Conservation (phyloP, 2,329 filamentous ascomycete genomes). For the Monilinia vaccinii-corymbosi region DNA sequence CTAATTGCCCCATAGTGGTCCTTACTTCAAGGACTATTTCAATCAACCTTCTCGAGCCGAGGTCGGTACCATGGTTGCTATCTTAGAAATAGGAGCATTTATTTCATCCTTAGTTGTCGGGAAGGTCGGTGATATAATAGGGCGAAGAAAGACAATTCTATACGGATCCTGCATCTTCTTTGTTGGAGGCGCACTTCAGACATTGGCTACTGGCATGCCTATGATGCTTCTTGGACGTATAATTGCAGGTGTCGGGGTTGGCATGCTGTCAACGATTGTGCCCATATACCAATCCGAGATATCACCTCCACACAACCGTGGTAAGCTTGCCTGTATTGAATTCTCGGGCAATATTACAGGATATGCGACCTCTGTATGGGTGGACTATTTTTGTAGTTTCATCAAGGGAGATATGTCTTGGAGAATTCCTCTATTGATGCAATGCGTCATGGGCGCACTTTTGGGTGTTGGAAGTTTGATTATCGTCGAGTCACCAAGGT, state of each 20-base stretch:
- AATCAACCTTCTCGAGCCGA: conserved; percentile 77
- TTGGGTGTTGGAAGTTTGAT: conserved; percentile 79
- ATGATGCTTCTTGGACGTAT: conserved; percentile 86
- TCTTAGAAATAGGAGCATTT: conserved; percentile 88
- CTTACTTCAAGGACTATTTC: conserved; percentile 87
- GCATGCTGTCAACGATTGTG: conserved; percentile 83
- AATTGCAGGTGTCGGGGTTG: conserved; percentile 77
- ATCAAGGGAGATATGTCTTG: conserved; percentile 81
- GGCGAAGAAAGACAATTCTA: conserved; percentile 79
- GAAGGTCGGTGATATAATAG: conserved; percentile 83
- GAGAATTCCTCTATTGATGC: conserved; percentile 83
- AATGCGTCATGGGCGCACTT: conserved; percentile 87
- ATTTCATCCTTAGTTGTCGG: conserved; percentile 82
- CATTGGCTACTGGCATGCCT: conserved; percentile 69
- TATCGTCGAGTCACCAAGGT: conserved; percentile 95
- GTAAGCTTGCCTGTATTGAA: conserved; percentile 93
- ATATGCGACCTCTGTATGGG: conserved; percentile 95
- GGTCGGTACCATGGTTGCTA: conserved; percentile 95
- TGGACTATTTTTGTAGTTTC: conserved; percentile 93
- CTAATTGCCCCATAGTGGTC: conserved; percentile 48
- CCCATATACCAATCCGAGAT: conserved; percentile 93
- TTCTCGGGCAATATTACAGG: conserved; percentile 96
- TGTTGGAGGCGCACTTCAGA: conserved; percentile 75
- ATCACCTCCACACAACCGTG: conserved; percentile 90
- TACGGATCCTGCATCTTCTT: conserved; percentile 89